Conservation (phyloP, 345 rosid genomes). For the Hirschfeldia incana region DNA sequence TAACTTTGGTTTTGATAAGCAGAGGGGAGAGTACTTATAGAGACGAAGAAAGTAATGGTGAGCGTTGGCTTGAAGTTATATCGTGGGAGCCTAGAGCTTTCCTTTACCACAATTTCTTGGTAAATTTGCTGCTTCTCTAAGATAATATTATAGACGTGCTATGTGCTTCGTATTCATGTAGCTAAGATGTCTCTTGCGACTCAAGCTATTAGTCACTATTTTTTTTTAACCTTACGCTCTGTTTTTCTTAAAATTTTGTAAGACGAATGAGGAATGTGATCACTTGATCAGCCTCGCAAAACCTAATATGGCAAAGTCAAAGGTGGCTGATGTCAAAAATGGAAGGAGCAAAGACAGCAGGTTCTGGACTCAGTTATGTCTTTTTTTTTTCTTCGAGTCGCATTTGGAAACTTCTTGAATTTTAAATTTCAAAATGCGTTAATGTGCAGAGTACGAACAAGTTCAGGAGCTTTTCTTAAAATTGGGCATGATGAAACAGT, state of each 20-base stretch:
- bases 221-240: not conserved
- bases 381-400: not conserved
- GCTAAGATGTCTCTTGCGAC: not conserved
- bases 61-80: constrained; percentile 78
- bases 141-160: not conserved
- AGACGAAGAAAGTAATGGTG: constrained; percentile 49
- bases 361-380: constrained; percentile 24
- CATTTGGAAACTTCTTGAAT: not conserved
- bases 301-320: constrained; percentile 79
- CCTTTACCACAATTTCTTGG: constrained; percentile 86
- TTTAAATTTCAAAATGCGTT: not conserved
- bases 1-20: not conserved
- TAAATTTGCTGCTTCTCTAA: constrained; percentile 22
- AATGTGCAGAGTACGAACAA: constrained; percentile 68
- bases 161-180: not conserved
- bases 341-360: constrained; percentile 84
- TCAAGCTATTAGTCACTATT: not conserved
- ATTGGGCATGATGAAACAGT: constrained; percentile 75
- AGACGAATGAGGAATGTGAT: constrained; percentile 77
- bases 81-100: constrained; percentile 96
- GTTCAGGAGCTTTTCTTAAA: constrained; percentile 71
- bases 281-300: constrained; percentile 68
- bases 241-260: not conserved
- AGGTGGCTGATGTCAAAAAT: constrained; percentile 71
- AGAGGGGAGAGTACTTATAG: constrained; percentile 25